These are phyloP conservation scores for Prunus dulcis DNA, from an alignment of 306 rosid species.

Conservation along the genomic window DNA sequence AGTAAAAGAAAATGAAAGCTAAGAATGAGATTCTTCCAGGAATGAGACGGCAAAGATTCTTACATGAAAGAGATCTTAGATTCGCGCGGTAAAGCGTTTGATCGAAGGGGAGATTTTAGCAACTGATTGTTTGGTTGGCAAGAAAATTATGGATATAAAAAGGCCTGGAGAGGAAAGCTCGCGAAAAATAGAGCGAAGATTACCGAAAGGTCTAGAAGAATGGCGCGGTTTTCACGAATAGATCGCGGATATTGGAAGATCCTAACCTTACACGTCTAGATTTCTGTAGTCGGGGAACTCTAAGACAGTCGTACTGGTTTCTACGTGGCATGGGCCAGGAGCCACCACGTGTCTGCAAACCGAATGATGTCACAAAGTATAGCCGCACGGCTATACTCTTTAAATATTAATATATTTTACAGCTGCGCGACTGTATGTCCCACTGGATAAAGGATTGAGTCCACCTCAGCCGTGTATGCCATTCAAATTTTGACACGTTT, in stretches of 20 bases:
- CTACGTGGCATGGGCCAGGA: background rate
- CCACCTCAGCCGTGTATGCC: too few relatives aligned
- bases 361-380: too few relatives aligned
- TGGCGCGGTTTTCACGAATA: background rate
- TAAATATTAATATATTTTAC: too few relatives aligned
- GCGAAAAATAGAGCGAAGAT: slow-evolving; percentile 8
- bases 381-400: too few relatives aligned
- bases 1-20: background rate
- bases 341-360: background rate
- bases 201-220: slow-evolving; percentile 36
- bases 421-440: too few relatives aligned
- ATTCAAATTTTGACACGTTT: too few relatives aligned
- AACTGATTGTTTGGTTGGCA: background rate
- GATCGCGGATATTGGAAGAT: background rate
- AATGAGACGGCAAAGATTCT: background rate
- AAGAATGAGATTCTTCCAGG: background rate
- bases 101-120: background rate
- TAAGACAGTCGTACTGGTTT: too few relatives aligned
- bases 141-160: background rate
- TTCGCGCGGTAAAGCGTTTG: background rate
- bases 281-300: background rate
- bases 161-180: slow-evolving; percentile 36
- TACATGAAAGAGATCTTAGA: background rate
- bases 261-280: background rate
- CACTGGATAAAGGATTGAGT: too few relatives aligned